Percentiles rank a stretch among this genome's conserved stretches.
Conservation (phyloP, 177 flowering plant genomes). For the Vitis hybrid region DNA sequence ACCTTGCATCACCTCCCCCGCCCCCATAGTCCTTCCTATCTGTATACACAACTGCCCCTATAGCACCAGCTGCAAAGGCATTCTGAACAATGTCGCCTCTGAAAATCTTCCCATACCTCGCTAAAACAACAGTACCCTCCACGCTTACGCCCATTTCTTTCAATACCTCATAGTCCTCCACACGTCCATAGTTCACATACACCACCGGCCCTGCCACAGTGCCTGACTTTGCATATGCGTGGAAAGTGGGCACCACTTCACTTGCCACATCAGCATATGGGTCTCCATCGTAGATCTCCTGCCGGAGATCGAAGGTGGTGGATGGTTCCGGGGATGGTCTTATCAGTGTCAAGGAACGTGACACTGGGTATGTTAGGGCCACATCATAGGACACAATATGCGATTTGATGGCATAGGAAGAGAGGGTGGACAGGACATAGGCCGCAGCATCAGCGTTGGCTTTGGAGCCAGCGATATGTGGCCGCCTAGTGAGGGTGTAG, state of each 20-base stretch:
- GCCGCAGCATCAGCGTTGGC: conserved; percentile 70
- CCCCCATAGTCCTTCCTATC: conserved; percentile 73
- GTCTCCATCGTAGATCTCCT: conserved; percentile 48
- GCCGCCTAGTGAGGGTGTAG: conserved; percentile 56
- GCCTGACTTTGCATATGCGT: conserved; percentile 69
- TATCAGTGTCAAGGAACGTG: conserved; percentile 42
- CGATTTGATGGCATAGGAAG: conserved; percentile 35
- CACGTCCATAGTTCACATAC: conserved; percentile 68
- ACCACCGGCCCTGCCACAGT: conserved; percentile 50
- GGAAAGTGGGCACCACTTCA: conserved; percentile 61
- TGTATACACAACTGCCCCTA: conserved; percentile 53
- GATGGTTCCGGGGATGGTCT: conserved; percentile 26
- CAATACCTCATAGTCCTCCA: conserved; percentile 50
- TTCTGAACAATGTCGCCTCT: conserved; percentile 70
- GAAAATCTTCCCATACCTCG: conserved; percentile 62
- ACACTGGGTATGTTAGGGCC: conserved; percentile 50
- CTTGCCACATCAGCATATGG: conserved; percentile 52
- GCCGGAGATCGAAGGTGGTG: conserved; percentile 37
- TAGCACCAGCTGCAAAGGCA: conserved; percentile 57
- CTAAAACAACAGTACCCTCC: conserved; percentile 50
- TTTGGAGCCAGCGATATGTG: conserved; percentile 63
- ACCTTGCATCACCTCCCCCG: conserved; percentile 29
- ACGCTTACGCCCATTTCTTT: conserved; percentile 52
- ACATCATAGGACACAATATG: conserved; percentile 50
- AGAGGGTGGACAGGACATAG: conserved; percentile 53